Evolutionary conservation across 2,329 filamentous ascomycete species (phyloP), one percentile per base, ranked within the genome.

Genomic region (Diaporthe eres): DNA sequence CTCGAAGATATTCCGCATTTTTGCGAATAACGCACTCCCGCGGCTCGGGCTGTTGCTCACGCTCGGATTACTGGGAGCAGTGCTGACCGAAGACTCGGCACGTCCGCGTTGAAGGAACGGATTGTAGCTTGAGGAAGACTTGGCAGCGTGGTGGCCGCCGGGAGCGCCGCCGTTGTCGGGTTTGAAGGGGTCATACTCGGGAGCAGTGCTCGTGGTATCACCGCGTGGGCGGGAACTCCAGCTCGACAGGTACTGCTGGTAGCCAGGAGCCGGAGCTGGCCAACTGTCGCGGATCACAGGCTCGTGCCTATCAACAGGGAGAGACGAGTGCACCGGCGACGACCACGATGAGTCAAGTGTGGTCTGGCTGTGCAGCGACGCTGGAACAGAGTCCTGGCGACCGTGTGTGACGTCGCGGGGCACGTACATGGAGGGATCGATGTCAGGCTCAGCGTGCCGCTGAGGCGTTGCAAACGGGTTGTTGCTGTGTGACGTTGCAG

Each of bases 1-100:
- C 77, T 86, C 85, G 71, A 86, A 87, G 55, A 87, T 83, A 75
- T 79, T 85, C 31, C 85, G 82, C 82, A 87, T 85, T 44, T 82
- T 82, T 71, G 84, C 81, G 79, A 87, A 86, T 28, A 86, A 78
- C 19, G 79, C 81, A 13, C 80, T 80, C 65, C 72, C 70, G 12
- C 71, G 31, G 60, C 28, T 58, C 28, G 76, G 44, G 37, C 47
- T 68, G 71, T 25, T 67, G 75, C 71, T 58, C 68, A 70, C 70
- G 31, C 65, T 70, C n/a, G 47, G 65, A 4, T 73, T 61, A 49
- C 72, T 76, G 22, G 72, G 63, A 2, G 57, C 28, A 25, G 49
- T 42, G 44, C 75, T 74, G 49, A 60, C 75, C 1, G 75, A 71
- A 31, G 75, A 76, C 42, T 74, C 75, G 13, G 75, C 75, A 22